Percentiles rank a stretch among this genome's conserved stretches.
These are phyloP conservation scores for Cystofilobasidium bisporidii DNA, from an alignment of 768 basidiomycete genomes.

Conservation along the genomic window DNA sequence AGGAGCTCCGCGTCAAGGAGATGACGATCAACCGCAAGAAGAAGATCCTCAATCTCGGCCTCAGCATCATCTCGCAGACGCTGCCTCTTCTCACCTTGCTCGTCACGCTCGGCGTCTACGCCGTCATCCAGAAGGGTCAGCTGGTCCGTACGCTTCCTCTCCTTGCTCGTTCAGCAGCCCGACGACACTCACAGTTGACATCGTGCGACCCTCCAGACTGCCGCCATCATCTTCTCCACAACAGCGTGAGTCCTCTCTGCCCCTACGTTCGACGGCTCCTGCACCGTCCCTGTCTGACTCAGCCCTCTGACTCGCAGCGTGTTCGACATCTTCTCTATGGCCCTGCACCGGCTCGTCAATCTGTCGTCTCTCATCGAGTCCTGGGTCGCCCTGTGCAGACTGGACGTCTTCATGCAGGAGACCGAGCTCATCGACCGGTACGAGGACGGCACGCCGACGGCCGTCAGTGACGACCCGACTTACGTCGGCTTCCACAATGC, in stretches of 20 bases:
- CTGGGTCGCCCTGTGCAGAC: neutral
- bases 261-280: too few species aligned
- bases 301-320: constrained; percentile 35
- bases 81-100: constrained; percentile 60
- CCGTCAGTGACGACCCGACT: constrained; percentile 29
- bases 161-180: too few species aligned
- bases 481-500: constrained; percentile 37
- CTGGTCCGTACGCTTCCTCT: neutral
- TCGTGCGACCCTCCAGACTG: constrained; percentile 30
- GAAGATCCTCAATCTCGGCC: constrained; percentile 49
- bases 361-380: constrained; percentile 21
- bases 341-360: constrained; percentile 9
- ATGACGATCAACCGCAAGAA: constrained; percentile 41
- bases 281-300: too few species aligned
- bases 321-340: constrained; percentile 51
- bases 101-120: constrained; percentile 32
- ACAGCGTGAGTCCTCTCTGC: constrained; percentile 39
- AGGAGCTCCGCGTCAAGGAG: neutral
- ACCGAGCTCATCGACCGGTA: constrained; percentile 39
- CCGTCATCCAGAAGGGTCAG: constrained; percentile 13
- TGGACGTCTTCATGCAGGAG: constrained; percentile 46
- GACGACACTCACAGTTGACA: too few species aligned
- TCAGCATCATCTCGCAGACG: constrained; percentile 43
- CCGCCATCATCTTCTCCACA: constrained; percentile 43
- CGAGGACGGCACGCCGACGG: constrained; percentile 6